phyloP scores from a whole-genome alignment of 177 flowering plant genomes.

The Telopea speciosissima region DNA sequence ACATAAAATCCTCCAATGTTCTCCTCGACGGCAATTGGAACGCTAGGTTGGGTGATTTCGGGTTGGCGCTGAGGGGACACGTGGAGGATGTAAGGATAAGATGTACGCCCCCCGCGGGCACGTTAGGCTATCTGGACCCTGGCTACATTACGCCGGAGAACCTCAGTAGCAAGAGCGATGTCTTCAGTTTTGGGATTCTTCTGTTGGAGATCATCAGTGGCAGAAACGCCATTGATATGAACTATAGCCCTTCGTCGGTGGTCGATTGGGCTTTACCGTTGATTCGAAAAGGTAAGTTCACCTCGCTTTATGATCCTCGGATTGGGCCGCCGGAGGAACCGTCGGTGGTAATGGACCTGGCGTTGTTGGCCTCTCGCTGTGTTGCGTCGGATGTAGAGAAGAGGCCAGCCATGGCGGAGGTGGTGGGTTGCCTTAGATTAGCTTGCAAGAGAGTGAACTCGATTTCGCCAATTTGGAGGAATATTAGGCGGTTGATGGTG shows the following conservation, averaged over 20 bases:
- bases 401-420: conserved; percentile 58
- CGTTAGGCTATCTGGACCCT: conserved; percentile 67
- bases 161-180: conserved; percentile 58
- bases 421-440: conserved; percentile 30
- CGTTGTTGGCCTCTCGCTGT: conserved; percentile 45
- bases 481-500: conserved; percentile 16
- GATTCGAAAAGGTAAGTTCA: conserved; percentile 32
- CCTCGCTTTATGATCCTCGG: conserved; percentile 32
- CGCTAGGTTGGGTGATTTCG: conserved; percentile 57
- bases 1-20: conserved; percentile 58
- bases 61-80: conserved; percentile 49
- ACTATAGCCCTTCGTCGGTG: conserved; percentile 55
- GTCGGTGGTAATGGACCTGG: conserved; percentile 30
- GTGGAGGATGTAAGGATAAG: conserved; percentile 40
- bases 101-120: conserved; percentile 67
- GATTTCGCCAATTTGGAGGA: conserved; percentile 25
- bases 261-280: conserved; percentile 72
- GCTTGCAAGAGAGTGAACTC: conserved; percentile 18
- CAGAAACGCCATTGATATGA: conserved; percentile 56
- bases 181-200: conserved; percentile 66
- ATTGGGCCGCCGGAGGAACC: conserved; percentile 28
- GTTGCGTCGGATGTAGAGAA: conserved; percentile 43
- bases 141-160: conserved; percentile 54
- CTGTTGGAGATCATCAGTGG: conserved; percentile 62
- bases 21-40: conserved; percentile 37